Percentiles rank a stretch among this genome's conserved stretches.
These are phyloP conservation scores for Russula dissimulans DNA, from an alignment of 768 basidiomycete genomes.

Conservation along the genomic window DNA sequence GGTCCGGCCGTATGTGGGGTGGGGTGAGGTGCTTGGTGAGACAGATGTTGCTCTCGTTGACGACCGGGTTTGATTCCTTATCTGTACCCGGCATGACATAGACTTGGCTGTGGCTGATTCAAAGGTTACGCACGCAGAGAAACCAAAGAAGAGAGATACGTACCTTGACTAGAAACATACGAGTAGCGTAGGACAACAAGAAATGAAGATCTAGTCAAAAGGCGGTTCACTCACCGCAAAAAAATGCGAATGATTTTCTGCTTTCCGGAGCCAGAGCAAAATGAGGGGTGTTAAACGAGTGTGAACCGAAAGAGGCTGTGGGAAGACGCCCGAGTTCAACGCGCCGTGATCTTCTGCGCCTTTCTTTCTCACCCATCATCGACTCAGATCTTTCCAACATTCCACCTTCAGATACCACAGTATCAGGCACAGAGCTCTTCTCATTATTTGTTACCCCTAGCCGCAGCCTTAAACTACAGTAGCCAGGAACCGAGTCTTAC, in stretches of 20 bases:
- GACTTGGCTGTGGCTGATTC: background rate
- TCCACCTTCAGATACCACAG: background rate
- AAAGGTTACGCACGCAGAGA: no score
- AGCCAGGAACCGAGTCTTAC: background rate
- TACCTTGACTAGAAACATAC: no score
- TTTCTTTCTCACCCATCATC: background rate
- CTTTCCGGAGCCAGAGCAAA: no score
- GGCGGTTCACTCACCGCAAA: no score
- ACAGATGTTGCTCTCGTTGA: background rate
- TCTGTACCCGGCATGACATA: background rate
- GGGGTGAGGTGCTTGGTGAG: background rate
- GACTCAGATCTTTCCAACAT: background rate
- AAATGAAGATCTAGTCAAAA: no score
- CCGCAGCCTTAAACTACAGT: background rate
- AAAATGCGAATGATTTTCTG: no score
- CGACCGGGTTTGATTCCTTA: no score
- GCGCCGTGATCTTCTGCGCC: background rate
- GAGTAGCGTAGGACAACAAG: no score
- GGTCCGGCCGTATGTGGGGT: slow-evolving; percentile 1
- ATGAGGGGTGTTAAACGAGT: no score
- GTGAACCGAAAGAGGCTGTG: no score
- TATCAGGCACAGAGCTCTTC: background rate
- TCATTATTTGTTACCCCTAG: background rate
- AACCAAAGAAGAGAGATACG: no score
- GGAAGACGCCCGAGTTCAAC: background rate